Evolutionary conservation across 352 stramenopile genomes (phyloP), one percentile per base, ranked within the genome.

Genomic region (Phytopythium helicoides): DNA sequence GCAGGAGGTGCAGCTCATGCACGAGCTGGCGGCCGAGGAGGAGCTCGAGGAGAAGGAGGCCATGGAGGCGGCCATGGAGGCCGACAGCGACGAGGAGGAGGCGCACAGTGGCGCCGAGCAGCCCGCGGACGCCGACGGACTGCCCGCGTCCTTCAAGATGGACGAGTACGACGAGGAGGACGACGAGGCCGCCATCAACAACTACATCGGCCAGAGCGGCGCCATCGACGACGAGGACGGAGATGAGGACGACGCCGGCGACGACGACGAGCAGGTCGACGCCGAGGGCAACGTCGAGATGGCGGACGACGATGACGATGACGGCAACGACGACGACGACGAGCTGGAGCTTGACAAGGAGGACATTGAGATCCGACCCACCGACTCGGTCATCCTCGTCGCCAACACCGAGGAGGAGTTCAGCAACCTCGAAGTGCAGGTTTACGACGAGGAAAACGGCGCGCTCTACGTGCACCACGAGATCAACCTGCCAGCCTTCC

Each of bases 381-480:
- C 81, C 3, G 97, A 99, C 82, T 81, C 89, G 14, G 83, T 99
- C 22, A 70, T 99, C 51, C 76, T 99, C 14, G 89, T 98, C 9
- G 96, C 96, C 46, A 98, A 96, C 66, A 99, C 97, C 14, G 97
- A 99, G 60, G 96, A 98, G 48, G 97, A 99, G 66, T 98, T 98
- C 67, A 98, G 96, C 60, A 96, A 94, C 45, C 78, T 99, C 22
- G 97, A 99, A 71, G 87, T 99, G 54, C 96, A 99, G 57, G 90
- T 99, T 6, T 99, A 99, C 72, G 97, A 99, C 58, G 87, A 97
- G 51, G 81, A 98, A 54, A 96, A 86, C 10, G 96, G 94, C 8
- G 97, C 97, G 57, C 69, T 99, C 46, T 99, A 99, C 75, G 95
- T 99, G 34, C 97, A 99, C 81, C 98, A 99, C 78, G 98, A 99